A percentile compares a stretch with the other conserved stretches of the same genome.
These are phyloP conservation scores for Phytophthora europaea DNA, from an alignment of 352 stramenopile genomes.

Conservation along the genomic window DNA sequence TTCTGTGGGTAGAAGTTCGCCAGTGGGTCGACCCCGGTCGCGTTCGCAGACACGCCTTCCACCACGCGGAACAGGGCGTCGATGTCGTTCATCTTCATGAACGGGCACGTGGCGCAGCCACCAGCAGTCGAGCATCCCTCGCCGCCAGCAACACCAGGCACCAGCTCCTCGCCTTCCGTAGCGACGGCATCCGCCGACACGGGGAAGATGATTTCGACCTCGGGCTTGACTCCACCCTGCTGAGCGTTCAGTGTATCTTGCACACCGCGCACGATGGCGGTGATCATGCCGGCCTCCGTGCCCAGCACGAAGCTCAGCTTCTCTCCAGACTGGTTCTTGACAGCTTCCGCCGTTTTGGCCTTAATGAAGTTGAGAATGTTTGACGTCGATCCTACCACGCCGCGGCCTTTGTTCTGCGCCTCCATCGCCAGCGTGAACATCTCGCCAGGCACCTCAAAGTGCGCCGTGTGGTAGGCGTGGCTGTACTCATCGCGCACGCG, in stretches of 20 bases:
- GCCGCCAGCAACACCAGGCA: slow-evolving; percentile 92
- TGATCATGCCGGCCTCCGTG: slow-evolving; percentile 98
- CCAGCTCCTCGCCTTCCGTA: slow-evolving; percentile 81
- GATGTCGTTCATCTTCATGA: slow-evolving; percentile 99
- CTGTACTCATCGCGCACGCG: slow-evolving; percentile 93
- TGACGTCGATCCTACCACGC: slow-evolving; percentile 96
- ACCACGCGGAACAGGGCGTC: slow-evolving; percentile 95
- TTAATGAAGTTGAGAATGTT: slow-evolving; percentile 99
- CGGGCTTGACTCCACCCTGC: slow-evolving; percentile 62
- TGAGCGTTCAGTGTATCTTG: slow-evolving; percentile 79
- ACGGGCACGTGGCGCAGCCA: slow-evolving; percentile 97
- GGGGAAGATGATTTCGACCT: slow-evolving; percentile 98
- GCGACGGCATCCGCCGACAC: slow-evolving; percentile 95
- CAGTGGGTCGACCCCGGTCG: slow-evolving; percentile 60
- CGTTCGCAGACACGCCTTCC: slow-evolving; percentile 62
- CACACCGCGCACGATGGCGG: slow-evolving; percentile 96
- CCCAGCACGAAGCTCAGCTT: slow-evolving; percentile 96
- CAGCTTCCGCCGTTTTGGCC: slow-evolving; percentile 92
- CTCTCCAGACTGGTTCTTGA: slow-evolving; percentile 70
- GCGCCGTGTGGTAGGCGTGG: slow-evolving; percentile 96
- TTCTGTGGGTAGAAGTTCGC: slow-evolving; percentile 94
- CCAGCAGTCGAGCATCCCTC: slow-evolving; percentile 98
- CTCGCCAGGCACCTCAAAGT: slow-evolving; percentile 98
- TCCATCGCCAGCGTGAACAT: slow-evolving; percentile 99
- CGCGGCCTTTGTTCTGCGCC: slow-evolving; percentile 90